A percentile compares a stretch with the other conserved stretches of the same genome.
phyloP scores from a whole-genome alignment of 345 rosid genomes.

The Hibiscus trionum region DNA sequence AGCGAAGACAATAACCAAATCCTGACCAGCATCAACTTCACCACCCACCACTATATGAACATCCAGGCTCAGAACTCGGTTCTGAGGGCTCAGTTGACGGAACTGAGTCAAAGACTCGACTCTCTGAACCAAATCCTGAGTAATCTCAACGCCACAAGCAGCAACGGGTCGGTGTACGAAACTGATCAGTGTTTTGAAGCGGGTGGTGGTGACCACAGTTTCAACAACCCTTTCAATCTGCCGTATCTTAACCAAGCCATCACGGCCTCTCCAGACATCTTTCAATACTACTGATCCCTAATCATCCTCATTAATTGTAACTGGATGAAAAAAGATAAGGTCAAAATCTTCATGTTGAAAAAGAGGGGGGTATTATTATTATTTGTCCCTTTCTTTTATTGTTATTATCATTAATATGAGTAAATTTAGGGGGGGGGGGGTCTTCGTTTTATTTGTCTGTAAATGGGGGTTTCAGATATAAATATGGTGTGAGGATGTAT shows the following conservation, averaged over 20 bases:
- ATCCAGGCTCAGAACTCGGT: conserved; percentile 51
- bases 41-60: conserved; percentile 30
- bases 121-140: conserved; percentile 45
- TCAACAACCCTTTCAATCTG: conserved; percentile 26
- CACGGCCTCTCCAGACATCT: conserved; percentile 34
- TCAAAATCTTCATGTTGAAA: background rate
- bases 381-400: background rate
- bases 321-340: background rate
- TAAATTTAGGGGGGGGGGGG: no score
- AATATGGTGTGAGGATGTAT: conserved; percentile 3
- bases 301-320: background rate
- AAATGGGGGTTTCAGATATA: conserved; percentile 8
- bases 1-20: conserved; percentile 37
- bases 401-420: background rate
- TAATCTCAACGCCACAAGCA: conserved; percentile 12
- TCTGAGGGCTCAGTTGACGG: conserved; percentile 43
- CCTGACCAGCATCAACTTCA: conserved; percentile 32
- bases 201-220: conserved; percentile 17
- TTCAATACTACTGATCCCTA: conserved; percentile 24
- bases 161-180: conserved; percentile 6
- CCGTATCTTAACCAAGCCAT: conserved; percentile 33
- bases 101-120: conserved; percentile 48
- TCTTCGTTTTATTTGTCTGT: no score
- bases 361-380: background rate
- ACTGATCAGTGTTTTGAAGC: conserved; percentile 8